Conservation (phyloP, 345 rosid species). For the Eucalyptus cladocalyx region DNA sequence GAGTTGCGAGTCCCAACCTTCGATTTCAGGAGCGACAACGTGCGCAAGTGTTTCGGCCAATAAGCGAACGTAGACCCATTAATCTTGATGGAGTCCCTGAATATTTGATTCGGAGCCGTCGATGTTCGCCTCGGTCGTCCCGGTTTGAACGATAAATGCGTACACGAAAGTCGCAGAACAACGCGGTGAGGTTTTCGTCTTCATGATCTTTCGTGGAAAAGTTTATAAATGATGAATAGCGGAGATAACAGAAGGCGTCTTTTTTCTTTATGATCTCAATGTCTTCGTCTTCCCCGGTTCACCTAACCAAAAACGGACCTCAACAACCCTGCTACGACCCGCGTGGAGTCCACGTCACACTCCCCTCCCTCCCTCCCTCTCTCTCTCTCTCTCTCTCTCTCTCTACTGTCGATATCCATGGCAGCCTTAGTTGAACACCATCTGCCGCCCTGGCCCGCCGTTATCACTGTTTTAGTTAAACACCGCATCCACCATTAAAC, state of each 20-base stretch:
- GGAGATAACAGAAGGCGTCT: background rate
- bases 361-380: background rate
- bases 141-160: background rate
- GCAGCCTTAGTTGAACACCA: too few species aligned
- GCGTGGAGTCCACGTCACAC: background rate
- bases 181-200: background rate
- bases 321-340: background rate
- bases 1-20: background rate
- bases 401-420: background rate
- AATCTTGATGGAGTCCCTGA: background rate
- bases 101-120: background rate
- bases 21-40: background rate
- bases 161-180: background rate
- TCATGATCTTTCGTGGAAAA: background rate
- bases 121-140: background rate
- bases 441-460: too few species aligned
- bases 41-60: background rate
- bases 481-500: background rate
- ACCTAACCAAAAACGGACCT: background rate
- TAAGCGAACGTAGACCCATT: background rate
- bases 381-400: background rate
- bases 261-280: background rate
- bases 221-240: background rate
- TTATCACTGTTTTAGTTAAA: too few species aligned
- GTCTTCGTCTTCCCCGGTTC: background rate